A percentile compares a stretch with the other conserved stretches of the same genome.
Conservation (phyloP, 2,329 filamentous ascomycete species). For the Alternaria hordeiaustralica region DNA sequence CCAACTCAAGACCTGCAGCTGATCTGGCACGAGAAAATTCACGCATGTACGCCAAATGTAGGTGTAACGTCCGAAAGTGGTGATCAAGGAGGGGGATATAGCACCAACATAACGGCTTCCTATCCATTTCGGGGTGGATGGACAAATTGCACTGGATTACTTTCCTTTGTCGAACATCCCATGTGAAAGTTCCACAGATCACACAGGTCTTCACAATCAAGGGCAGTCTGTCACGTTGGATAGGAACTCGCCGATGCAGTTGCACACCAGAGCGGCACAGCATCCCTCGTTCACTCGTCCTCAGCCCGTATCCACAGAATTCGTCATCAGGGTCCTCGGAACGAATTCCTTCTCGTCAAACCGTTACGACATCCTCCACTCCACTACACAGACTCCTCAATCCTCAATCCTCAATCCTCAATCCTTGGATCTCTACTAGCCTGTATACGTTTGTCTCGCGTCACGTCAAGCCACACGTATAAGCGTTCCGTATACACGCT, state of each 20-base stretch:
- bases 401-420: neutral
- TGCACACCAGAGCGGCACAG: neutral
- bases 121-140: neutral
- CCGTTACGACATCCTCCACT: neutral
- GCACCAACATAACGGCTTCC: neutral
- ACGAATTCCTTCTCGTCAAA: neutral
- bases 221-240: neutral
- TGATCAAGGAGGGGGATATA: neutral
- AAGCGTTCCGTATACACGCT: neutral
- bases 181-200: neutral
- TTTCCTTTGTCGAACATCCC: neutral
- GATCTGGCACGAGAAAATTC: neutral
- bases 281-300: neutral
- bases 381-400: too few relatives aligned
- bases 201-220: neutral
- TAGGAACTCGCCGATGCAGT: neutral
- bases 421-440: neutral
- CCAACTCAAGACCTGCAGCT: neutral
- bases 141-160: neutral
- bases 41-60: neutral
- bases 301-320: neutral
- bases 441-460: neutral
- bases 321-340: neutral
- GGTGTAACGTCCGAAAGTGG: neutral
- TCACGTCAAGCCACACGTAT: neutral